Evolutionary conservation across 116 monocot species (phyloP).

Genomic region (Thalassia testudinum): DNA sequence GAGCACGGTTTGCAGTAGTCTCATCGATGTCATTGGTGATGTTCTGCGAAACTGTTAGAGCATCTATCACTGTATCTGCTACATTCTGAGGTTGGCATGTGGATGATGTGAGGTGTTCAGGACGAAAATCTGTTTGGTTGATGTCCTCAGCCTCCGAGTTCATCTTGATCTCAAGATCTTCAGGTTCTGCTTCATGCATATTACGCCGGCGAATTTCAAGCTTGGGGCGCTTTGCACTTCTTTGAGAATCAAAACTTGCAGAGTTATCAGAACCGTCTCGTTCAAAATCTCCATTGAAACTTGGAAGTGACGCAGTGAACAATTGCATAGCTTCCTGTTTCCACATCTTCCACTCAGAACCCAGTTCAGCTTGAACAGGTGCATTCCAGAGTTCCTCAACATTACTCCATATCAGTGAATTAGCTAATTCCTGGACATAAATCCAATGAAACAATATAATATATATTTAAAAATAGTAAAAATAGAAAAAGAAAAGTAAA

Average conservation of each 20-base stretch:
- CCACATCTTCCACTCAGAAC: constrained; percentile 80
- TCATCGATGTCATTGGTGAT: constrained; percentile 2
- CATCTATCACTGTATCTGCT: constrained; percentile 6
- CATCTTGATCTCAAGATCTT: background rate
- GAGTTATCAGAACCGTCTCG: constrained; percentile 14
- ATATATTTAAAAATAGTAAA: background rate
- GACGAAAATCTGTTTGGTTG: no score
- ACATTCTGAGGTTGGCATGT: constrained; percentile 11
- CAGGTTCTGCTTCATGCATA: constrained; percentile 15
- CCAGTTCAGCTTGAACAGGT: constrained; percentile 51
- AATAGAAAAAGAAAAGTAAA: constrained; percentile 1
- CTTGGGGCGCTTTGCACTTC: constrained; percentile 54
- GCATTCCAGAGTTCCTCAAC: constrained; percentile 64
- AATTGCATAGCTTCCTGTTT: constrained; percentile 79
- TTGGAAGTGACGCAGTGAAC: constrained; percentile 34
- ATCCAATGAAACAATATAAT: constrained; percentile 1
- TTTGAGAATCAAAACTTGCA: constrained; percentile 15
- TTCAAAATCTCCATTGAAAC: constrained; percentile 16
- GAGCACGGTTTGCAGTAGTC: background rate
- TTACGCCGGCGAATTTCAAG: constrained; percentile 45
- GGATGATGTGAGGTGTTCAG: no score
- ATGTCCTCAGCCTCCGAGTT: no score
- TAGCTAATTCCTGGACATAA: constrained; percentile 47
- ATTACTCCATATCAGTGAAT: constrained; percentile 56
- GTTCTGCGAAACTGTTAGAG: background rate